A percentile compares a stretch with the other conserved stretches of the same genome.
Evolutionary conservation across 176 grass and related monocot species (phyloP).

Genomic region (Thinopyrum elongatum): DNA sequence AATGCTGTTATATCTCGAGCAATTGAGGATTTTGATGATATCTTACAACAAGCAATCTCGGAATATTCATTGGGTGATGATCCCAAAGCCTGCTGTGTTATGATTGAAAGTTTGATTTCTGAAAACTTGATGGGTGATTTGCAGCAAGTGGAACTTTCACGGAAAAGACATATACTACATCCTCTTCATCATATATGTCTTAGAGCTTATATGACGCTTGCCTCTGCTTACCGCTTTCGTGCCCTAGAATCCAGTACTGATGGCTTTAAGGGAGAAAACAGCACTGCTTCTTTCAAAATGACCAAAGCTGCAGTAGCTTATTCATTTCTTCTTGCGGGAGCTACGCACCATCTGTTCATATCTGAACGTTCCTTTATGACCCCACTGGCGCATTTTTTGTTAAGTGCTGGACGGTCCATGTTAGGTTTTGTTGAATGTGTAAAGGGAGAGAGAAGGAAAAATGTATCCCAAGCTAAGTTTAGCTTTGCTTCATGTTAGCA

Average conservation of each 20-base stretch:
- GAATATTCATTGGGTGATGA: constrained; percentile 52
- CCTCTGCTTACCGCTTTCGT: constrained; percentile 67
- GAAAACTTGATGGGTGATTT: constrained; percentile 32
- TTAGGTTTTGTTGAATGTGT: constrained; percentile 49
- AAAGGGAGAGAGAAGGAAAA: constrained; percentile 8
- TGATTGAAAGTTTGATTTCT: constrained; percentile 75
- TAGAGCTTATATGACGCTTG: constrained; percentile 59
- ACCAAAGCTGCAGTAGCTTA: constrained; percentile 60
- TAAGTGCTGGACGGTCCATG: constrained; percentile 57
- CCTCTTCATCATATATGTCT: constrained; percentile 71
- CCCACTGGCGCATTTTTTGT: constrained; percentile 52
- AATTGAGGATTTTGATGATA: constrained; percentile 51
- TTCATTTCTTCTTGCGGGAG: constrained; percentile 63
- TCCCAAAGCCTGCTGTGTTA: constrained; percentile 68
- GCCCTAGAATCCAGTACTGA: constrained; percentile 28
- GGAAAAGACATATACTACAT: constrained; percentile 50
- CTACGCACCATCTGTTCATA: constrained; percentile 62
- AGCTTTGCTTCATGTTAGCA: constrained; percentile 31
- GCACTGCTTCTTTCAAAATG: constrained; percentile 42
- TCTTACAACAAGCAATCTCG: constrained; percentile 62
- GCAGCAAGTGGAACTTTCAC: constrained; percentile 27
- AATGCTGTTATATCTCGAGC: not conserved
- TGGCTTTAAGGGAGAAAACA: constrained; percentile 17
- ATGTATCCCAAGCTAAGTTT: constrained; percentile 18
- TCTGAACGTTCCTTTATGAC: constrained; percentile 73